Conservation (phyloP, 306 rosid species). For the cucumber (Cucumis sativus) region DNA sequence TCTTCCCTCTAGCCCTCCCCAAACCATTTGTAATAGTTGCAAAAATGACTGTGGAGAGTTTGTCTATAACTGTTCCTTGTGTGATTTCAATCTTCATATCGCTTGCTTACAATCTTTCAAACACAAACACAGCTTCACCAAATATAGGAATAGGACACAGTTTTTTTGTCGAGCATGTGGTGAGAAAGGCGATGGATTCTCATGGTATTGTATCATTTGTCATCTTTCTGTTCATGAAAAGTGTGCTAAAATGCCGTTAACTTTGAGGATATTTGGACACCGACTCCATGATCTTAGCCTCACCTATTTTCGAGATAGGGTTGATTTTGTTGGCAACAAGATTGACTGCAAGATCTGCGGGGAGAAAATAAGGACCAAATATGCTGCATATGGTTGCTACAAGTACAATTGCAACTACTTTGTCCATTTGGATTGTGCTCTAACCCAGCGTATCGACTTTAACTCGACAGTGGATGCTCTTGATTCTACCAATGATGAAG, state of each 20-base stretch:
- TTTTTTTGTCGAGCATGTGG: conserved; percentile 6
- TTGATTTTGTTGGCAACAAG: background rate
- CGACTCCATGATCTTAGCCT: conserved; percentile 3
- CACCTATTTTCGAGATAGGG: background rate
- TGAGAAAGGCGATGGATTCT: background rate
- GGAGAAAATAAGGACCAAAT: background rate
- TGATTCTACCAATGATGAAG: background rate
- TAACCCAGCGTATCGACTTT: background rate
- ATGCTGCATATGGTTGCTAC: conserved; percentile 5
- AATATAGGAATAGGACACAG: background rate
- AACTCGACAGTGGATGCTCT: background rate
- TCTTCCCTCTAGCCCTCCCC: background rate
- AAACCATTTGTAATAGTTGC: background rate
- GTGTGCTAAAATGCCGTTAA: background rate
- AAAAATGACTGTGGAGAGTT: background rate
- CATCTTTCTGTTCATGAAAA: background rate
- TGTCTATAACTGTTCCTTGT: background rate
- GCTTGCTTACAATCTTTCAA: background rate
- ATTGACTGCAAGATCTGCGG: background rate
- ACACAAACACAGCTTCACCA: background rate
- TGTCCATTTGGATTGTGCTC: conserved; percentile 2
- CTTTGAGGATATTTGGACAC: background rate
- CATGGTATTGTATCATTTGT: background rate
- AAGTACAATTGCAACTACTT: background rate
- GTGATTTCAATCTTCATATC: background rate